phyloP scores from a whole-genome alignment of 192 early-diverging fungal species.

The Phycomyces blakesleeanus region DNA sequence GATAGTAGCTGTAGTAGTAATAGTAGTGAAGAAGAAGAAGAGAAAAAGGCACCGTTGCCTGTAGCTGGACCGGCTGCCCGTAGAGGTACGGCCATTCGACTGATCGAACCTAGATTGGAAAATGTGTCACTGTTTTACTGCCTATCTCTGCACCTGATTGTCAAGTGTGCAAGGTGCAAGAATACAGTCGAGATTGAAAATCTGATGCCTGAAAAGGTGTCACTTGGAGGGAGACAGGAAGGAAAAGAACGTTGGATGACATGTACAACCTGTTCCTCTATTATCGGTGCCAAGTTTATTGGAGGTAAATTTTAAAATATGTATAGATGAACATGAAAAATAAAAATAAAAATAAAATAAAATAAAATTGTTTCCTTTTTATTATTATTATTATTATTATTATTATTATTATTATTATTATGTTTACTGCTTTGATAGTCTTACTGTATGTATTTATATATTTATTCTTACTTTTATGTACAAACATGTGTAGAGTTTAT shows the following conservation, averaged over 20 bases:
- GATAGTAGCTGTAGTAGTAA: too few species aligned
- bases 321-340: too few species aligned
- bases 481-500: too few species aligned
- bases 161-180: conserved; percentile 80
- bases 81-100: conserved; percentile 71
- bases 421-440: too few species aligned
- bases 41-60: background rate
- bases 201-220: conserved; percentile 37
- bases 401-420: too few species aligned
- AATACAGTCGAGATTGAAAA: conserved; percentile 55
- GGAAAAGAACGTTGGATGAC: conserved; percentile 25
- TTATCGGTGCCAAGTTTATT: conserved; percentile 24
- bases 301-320: background rate
- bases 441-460: too few species aligned
- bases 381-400: too few species aligned
- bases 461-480: too few species aligned
- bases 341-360: too few species aligned
- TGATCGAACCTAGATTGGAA: conserved; percentile 56
- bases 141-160: conserved; percentile 55
- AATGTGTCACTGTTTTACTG: conserved; percentile 68
- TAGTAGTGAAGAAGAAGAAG: background rate
- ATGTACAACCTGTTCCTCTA: conserved; percentile 24
- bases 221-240: conserved; percentile 5
- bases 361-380: too few species aligned
- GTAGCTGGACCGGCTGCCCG: conserved; percentile 18